Evolutionary conservation across 192 early-diverging fungal genomes (phyloP).

Genomic region (Coemansia sp.): DNA sequence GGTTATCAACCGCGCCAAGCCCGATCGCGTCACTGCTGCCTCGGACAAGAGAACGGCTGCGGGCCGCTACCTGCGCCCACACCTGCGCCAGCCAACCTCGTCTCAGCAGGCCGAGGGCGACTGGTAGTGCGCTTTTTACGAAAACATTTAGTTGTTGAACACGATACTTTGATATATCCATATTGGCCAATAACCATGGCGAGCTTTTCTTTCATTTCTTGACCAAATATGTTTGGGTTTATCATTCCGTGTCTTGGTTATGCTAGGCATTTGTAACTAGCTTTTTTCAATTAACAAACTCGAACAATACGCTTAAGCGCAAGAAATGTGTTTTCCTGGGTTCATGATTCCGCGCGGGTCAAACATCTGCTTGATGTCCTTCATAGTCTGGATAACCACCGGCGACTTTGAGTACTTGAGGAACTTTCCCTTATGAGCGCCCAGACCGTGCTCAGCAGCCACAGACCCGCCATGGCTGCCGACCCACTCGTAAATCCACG

Average conservation of each 20-base stretch:
- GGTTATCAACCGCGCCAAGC: conserved; percentile 98
- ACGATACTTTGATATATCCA: neutral
- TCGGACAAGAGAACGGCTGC: conserved; percentile 74
- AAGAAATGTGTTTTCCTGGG: conserved; percentile 67
- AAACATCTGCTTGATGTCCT: conserved; percentile 75
- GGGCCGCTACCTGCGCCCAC: conserved; percentile 57
- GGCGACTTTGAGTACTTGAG: conserved; percentile 83
- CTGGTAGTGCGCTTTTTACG: conserved; percentile 15
- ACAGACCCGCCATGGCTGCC: conserved; percentile 64
- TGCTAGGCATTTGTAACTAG: neutral
- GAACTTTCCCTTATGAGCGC: conserved; percentile 70
- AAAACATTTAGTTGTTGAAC: neutral
- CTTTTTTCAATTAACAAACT: conserved; percentile 14
- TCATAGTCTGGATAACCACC: conserved; percentile 83
- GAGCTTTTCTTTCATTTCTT: neutral
- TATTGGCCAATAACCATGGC: neutral
- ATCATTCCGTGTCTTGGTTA: neutral
- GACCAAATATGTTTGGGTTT: no score
- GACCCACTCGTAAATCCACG: conserved; percentile 87
- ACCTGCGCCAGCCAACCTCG: conserved; percentile 49
- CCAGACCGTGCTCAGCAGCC: conserved; percentile 89
- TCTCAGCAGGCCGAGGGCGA: conserved; percentile 44
- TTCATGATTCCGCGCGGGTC: conserved; percentile 97
- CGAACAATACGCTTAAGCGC: conserved; percentile 13
- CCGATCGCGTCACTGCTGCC: conserved; percentile 65